These are phyloP conservation scores for Zygoascus biomembranicola DNA, from an alignment of 805 yeast genomes.

Conservation along the genomic window DNA sequence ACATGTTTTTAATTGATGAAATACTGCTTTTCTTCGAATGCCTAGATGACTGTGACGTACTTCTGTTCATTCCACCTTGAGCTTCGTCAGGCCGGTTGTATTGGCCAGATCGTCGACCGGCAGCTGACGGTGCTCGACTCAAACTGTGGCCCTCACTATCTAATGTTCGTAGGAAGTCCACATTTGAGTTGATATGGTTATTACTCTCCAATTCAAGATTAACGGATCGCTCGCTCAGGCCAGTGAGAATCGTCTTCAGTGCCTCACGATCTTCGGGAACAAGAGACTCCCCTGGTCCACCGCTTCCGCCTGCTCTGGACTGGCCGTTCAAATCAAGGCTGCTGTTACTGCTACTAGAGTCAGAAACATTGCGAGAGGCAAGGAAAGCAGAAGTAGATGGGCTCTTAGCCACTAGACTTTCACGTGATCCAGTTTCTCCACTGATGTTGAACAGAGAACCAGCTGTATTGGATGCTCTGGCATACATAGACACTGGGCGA, in stretches of 20 bases:
- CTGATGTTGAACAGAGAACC: neutral
- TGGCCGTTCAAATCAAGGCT: neutral
- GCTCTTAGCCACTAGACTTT: neutral
- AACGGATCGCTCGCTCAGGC: constrained; percentile 25
- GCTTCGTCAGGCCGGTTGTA: constrained; percentile 7
- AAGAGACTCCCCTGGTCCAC: neutral
- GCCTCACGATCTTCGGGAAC: constrained; percentile 19
- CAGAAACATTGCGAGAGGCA: neutral
- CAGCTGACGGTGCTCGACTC: constrained; percentile 5
- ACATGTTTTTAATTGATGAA: constrained; percentile 14
- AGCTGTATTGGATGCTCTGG: neutral
- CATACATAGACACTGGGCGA: constrained; percentile 6
- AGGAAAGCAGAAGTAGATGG: constrained; percentile 1
- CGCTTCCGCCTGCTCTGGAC: neutral
- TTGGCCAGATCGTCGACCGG: constrained; percentile 1
- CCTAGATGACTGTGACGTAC: constrained; percentile 1
- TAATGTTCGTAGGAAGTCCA: constrained; percentile 29
- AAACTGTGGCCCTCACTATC: constrained; percentile 15
- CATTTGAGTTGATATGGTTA: constrained; percentile 27
- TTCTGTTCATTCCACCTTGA: neutral
- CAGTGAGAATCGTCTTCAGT: constrained; percentile 29
- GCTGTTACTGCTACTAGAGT: neutral
- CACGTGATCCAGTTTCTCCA: neutral
- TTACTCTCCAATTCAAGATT: constrained; percentile 26
- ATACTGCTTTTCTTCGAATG: constrained; percentile 16